A percentile compares a stretch with the other conserved stretches of the same genome.
phyloP scores from a whole-genome alignment of 2,329 filamentous ascomycete genomes.

The Tolypocladium amazonense region DNA sequence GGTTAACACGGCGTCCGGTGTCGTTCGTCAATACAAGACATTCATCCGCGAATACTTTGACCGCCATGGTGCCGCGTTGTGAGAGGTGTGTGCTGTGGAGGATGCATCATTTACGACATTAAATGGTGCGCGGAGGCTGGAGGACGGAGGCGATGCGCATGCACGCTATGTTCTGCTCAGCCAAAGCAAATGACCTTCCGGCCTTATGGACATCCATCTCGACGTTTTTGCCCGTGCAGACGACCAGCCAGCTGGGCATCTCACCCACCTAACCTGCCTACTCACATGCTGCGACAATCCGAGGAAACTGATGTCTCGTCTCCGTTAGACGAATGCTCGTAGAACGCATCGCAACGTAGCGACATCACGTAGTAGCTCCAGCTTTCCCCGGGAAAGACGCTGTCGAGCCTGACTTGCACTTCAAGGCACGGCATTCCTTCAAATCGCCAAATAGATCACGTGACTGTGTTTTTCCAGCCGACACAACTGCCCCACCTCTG shows the following conservation, averaged over 20 bases:
- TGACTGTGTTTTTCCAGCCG: background rate
- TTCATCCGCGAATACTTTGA: slow-evolving; percentile 14
- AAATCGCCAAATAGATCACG: background rate
- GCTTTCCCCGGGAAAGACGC: background rate
- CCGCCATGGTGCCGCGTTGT: background rate
- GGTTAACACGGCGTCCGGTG: slow-evolving; percentile 29
- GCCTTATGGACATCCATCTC: background rate
- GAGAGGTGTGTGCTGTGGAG: background rate
- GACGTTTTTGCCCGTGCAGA: background rate
- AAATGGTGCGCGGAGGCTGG: background rate
- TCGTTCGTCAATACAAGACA: slow-evolving; percentile 30
- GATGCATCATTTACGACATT: background rate
- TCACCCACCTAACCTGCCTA: background rate
- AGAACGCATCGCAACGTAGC: background rate
- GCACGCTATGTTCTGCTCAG: background rate
- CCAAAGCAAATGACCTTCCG: background rate
- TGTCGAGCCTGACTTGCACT: background rate
- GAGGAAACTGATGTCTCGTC: background rate
- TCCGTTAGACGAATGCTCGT: background rate
- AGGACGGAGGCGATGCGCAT: background rate
- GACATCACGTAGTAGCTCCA: too few relatives aligned
- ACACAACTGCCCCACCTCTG: background rate
- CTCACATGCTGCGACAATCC: background rate
- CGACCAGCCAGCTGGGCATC: background rate
- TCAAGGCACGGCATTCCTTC: too few relatives aligned